Evolutionary conservation across 495 filamentous ascomycete genomes (phyloP), one percentile per base, ranked within the genome.

Genomic region (Trypethelium eluteriae): DNA sequence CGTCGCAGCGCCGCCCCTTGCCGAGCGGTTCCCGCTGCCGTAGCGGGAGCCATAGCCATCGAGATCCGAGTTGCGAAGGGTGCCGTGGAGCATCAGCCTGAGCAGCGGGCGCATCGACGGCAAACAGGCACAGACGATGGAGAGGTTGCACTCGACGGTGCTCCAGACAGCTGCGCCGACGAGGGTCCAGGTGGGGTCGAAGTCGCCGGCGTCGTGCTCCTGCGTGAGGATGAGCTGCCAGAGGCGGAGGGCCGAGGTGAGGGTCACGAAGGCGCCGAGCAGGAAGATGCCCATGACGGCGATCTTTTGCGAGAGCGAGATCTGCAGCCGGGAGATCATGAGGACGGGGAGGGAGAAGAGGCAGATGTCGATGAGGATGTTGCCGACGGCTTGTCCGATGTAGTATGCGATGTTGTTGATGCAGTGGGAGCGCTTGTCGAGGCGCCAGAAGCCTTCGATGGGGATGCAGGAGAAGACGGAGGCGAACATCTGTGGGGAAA

Each of bases 201-300:
- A 59, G 25, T 59, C 53, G 6, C 18, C 18, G 4, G 67, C 32
- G 12, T 69, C 79, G 34, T 79, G 73, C 1, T 70, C 68, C 69
- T 76, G 80, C 38, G 71, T 65, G 35, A 78, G 65, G 5, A 82
- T 62, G 36, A 69, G 78, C 67, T 74, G 73, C 53, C 53, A 59
- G 3, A 81, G 68, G 11, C 76, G 75, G 41, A 81, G 68, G 12
- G 80, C 76, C 65, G 75, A 76, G 68, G 80, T 71, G 50, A 81
- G 59, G 16, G 74, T 79, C 38, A 78, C 76, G 62, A 85, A 77
- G 32, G 83, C 75, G 11, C 83, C 84, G 18, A 84, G 74, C 3
- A 75, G 74, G 70, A 86, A 85, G 73, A 86, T 81, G 6, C 83
- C 34, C 47, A 77, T 76, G 41, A 85, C 73, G n/a, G 75, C 76